Conservation (phyloP, 1,284 basidiomycete species). For the Vanrija pseudolonga region DNA sequence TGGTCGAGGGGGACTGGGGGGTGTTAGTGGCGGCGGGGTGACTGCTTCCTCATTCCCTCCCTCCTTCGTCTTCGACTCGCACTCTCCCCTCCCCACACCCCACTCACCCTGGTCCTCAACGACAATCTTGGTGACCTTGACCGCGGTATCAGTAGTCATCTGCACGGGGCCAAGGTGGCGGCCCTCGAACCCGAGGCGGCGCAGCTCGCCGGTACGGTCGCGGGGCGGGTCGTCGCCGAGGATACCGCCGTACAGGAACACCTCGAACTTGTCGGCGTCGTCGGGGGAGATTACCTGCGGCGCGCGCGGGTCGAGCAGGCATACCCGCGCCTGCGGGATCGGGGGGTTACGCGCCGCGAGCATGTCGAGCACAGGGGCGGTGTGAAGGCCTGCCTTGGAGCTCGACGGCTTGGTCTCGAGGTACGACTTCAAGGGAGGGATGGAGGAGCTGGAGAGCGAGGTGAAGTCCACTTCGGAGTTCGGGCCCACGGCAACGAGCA, state of each 20-base stretch:
- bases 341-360: conserved; percentile 53
- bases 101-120: conserved; percentile 68
- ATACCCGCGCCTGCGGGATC: conserved; percentile 63
- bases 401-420: conserved; percentile 40
- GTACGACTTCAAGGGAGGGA: conserved; percentile 56
- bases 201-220: conserved; percentile 71
- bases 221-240: conserved; percentile 48
- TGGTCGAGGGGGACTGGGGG: conserved; percentile 60
- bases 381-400: conserved; percentile 59
- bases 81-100: background rate
- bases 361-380: conserved; percentile 62
- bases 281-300: conserved; percentile 63
- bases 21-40: conserved; percentile 4
- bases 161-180: conserved; percentile 80
- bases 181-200: conserved; percentile 77
- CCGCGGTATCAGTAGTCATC: conserved; percentile 98
- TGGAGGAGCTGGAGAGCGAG: conserved; percentile 68
- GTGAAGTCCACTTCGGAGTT: conserved; percentile 72
- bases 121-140: conserved; percentile 86
- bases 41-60: background rate
- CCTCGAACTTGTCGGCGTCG: conserved; percentile 71
- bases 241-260: conserved; percentile 75
- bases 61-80: no score
- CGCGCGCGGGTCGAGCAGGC: conserved; percentile 84
- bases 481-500: conserved; percentile 69